Conservation (phyloP, 2,329 filamentous ascomycete genomes). For the Pseudomassariella vexata region DNA sequence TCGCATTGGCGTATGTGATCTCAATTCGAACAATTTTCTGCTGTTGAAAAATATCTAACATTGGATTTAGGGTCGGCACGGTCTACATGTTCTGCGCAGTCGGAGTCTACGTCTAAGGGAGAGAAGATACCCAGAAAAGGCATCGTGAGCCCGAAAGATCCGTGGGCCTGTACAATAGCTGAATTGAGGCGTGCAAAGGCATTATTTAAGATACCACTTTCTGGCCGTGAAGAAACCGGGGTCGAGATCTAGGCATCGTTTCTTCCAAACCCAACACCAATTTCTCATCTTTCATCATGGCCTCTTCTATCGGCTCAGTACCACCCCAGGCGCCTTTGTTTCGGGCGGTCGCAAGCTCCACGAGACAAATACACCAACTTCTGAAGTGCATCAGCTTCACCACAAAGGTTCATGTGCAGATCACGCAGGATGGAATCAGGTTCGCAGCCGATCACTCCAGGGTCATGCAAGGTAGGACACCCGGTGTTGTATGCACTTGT, state of each 20-base stretch:
- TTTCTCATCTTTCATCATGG: constrained; percentile 5
- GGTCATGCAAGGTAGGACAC: constrained; percentile 74
- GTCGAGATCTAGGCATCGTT: no score
- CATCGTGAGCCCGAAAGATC: constrained; percentile 14
- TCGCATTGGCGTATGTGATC: constrained; percentile 76
- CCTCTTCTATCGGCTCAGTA: constrained; percentile 12
- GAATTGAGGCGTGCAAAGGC: constrained; percentile 25
- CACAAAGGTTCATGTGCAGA: constrained; percentile 58
- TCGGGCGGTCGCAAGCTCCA: constrained; percentile 71
- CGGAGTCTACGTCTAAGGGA: constrained; percentile 85
- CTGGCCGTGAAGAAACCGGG: no score
- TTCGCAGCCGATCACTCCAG: constrained; percentile 85
- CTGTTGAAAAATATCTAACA: constrained; percentile 1
- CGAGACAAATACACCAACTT: constrained; percentile 65
- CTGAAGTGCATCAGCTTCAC: constrained; percentile 54
- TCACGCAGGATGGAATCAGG: constrained; percentile 77
- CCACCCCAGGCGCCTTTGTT: constrained; percentile 49
- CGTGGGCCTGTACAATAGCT: constrained; percentile 34
- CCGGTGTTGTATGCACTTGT: constrained; percentile 5
- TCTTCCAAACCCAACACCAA: no score
- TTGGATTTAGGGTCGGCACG: constrained; percentile 68
- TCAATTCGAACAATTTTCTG: neutral
- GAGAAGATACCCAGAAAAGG: constrained; percentile 33
- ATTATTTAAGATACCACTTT: constrained; percentile 1
- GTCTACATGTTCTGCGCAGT: constrained; percentile 99